Evolutionary conservation across 2,329 filamentous ascomycete genomes (phyloP).

Genomic region (Raffaelea arxii): DNA sequence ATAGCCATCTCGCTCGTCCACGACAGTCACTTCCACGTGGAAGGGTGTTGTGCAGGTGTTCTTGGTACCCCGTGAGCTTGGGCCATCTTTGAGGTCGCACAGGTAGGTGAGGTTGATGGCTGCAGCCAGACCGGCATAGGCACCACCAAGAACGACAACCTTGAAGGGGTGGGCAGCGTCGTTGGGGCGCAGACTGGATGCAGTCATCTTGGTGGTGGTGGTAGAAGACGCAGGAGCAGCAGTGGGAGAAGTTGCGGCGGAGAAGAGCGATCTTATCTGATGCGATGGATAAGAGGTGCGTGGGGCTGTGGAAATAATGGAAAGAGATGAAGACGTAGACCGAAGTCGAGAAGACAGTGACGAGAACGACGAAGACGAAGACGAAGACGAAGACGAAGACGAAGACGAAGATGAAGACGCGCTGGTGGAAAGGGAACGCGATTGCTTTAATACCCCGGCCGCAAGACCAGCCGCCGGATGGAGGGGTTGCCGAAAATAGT

Average conservation of each 20-base stretch:
- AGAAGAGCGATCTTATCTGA: background rate
- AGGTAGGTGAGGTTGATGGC: slow-evolving; percentile 60
- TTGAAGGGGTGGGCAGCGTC: slow-evolving; percentile 27
- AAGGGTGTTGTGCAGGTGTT: slow-evolving; percentile 20
- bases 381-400: too few species aligned
- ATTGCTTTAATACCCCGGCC: too few species aligned
- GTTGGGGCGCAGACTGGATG: slow-evolving; percentile 10
- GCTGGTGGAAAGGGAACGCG: too few species aligned
- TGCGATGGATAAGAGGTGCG: background rate
- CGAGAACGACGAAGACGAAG: too few species aligned
- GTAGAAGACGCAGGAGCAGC: slow-evolving; percentile 19
- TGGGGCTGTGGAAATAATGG: background rate
- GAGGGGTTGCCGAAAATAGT: too few species aligned
- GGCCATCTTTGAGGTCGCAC: slow-evolving; percentile 39
- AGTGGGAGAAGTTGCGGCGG: background rate
- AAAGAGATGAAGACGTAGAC: too few species aligned
- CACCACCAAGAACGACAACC: slow-evolving; percentile 60
- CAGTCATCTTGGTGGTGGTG: slow-evolving; percentile 32
- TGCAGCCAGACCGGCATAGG: slow-evolving; percentile 60
- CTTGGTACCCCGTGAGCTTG: slow-evolving; percentile 14
- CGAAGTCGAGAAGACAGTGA: too few species aligned
- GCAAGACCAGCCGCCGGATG: too few species aligned
- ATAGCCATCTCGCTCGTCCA: slow-evolving; percentile 75
- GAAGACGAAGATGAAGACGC: too few species aligned
- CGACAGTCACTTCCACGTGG: slow-evolving; percentile 59